Evolutionary conservation across 495 filamentous ascomycete species (phyloP), one percentile per base, ranked within the genome.

Genomic region (Hypoxylon rickii): DNA sequence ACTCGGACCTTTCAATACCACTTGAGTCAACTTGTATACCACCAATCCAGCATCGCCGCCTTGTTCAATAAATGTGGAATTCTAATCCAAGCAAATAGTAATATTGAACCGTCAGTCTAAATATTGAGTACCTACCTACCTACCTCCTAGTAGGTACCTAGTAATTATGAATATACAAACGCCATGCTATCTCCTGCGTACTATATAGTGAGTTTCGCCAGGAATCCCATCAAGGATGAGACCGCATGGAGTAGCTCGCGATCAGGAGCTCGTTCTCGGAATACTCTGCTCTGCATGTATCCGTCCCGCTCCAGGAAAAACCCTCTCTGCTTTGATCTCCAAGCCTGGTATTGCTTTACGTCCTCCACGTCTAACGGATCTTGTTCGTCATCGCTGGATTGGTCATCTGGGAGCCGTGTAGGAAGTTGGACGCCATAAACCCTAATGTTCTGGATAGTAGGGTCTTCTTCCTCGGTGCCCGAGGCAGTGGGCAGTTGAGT

Each of bases 221-320:
- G 58, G 42, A 63, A 63, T 13, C 42, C 43, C 33, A 42, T 21
- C 4, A 63, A 12, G 7, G 31, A 20, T 4, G 44, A 44, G 12
- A 20, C 49, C 13, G 48, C 42, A 13, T 33, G 53, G 1, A 32
- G 10, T 11, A 63, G 15, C 13, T 54, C 40, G n/a, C 44, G 44
- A 22, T 54, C 54, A 2, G 22, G 31, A 13, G 12, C 38, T 13
- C 39, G 22, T 18, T 63, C 59, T 0, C 12, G 16, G 26, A 50
- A 63, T 11, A 63, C 21, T 19, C 59, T 52, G 7, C 29, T 44
- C 24, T 58, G 53, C 38, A 63, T 53, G 20, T 63, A 63, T 1
- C 43, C 21, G 18, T 63, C 54, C 2, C 59, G 47, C 13, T 63
- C 53, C 2, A 39, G 3, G n/a, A 63, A 63, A 15, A 49, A 63